Base-by-base conservation (phyloP, 495 filamentous ascomycete species). In the Staphylotrichum tortipilum region DNA sequence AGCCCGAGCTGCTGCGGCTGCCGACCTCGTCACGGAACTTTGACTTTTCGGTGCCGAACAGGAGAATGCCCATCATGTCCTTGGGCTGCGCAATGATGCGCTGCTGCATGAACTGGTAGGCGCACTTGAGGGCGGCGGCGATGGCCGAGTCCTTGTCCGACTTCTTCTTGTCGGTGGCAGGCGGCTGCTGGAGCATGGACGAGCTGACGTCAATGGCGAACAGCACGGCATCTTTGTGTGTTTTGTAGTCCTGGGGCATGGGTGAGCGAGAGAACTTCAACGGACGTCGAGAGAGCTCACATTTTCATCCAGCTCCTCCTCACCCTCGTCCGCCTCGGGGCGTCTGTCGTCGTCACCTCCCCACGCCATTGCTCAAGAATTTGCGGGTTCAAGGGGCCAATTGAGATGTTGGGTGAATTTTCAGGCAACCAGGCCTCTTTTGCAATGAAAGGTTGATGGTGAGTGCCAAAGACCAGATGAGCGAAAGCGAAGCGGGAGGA, bases 61-160 rank as follows among this genome's bases (percentile, higher is more conserved):
- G 78, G n/a, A 99, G 64, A 8, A 99, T 84, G 3, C 91, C 91
- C 73, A 99, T 95, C 91, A 96, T 94, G 57, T 97, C 92, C 60
- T 83, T 88, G 0, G 94, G 94, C 54, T 90, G 90, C 3, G 89
- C 89, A 60, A 99, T 96, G 58, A 99, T 96, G 49, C 94, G 84
- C 68, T 95, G 91, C 68, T 96, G 90, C 84, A 97, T 95, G 46
- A 99, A 76, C 46, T 86, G 78, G 58, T 95, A 94, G 45, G 94
- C 91, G 61, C 89, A 95, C 73, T 94, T 94, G 22, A 99, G 73
- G 7, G 94, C 90, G 15, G 94, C 90, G 2, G 81, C 76, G 2
- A 82, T 71, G 2, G 90, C 80, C 18, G 81, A 82, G 55, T 88
- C 85, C 51, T 71, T 79, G 36, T 82, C 76, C 41, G 78, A 73